phyloP scores from a whole-genome alignment of 1,139 yeast species.

The Sugiyamaella grinbergsii region DNA sequence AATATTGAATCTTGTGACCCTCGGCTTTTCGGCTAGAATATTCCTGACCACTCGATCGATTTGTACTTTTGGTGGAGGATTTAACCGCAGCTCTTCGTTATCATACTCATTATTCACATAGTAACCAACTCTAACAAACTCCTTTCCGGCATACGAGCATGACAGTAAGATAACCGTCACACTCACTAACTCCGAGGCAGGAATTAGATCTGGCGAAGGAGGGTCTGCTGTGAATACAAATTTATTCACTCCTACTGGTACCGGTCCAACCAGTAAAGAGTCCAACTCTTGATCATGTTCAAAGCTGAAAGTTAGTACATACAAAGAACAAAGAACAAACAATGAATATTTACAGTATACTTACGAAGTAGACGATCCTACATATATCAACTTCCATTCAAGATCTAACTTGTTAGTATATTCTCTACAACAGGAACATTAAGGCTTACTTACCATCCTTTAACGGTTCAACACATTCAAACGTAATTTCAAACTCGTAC shows the following conservation, averaged over 20 bases:
- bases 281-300: conserved; percentile 98
- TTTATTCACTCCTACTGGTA: conserved; percentile 95
- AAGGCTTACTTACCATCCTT: conserved; percentile 53
- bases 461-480: conserved; percentile 91
- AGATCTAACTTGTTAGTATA: conserved; percentile 51
- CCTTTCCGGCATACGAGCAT: conserved; percentile 90
- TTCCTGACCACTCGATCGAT: conserved; percentile 93
- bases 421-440: neutral
- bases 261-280: conserved; percentile 94
- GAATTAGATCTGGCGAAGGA: conserved; percentile 92
- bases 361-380: conserved; percentile 84
- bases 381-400: conserved; percentile 97
- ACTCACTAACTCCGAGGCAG: conserved; percentile 91
- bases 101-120: conserved; percentile 97
- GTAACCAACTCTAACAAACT: conserved; percentile 95
- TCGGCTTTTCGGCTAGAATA: conserved; percentile 93
- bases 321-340: too few species aligned
- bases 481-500: conserved; percentile 94
- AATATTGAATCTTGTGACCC: conserved; percentile 94
- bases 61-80: conserved; percentile 92
- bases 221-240: conserved; percentile 94
- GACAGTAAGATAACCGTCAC: conserved; percentile 92
- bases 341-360: conserved; percentile 20
- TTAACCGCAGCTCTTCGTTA: conserved; percentile 85
- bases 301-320: conserved; percentile 39